Evolutionary conservation across 192 early-diverging fungal species (phyloP), one percentile per base, ranked within the genome.

Genomic region (Cetraspora pellucida): DNA sequence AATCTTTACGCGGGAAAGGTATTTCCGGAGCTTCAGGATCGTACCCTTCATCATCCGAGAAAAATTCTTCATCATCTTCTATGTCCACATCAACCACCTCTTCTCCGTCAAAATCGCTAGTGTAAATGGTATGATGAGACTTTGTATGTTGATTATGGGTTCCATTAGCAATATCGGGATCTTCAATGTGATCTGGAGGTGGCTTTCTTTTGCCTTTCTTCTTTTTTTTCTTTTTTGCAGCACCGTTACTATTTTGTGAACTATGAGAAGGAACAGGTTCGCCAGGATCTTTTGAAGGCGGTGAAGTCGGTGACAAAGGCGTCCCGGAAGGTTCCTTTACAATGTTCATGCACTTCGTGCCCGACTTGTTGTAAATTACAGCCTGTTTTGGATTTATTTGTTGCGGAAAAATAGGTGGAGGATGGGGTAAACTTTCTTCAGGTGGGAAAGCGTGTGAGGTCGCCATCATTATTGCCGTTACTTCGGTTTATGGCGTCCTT

Each of bases 11-110:
- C n/a, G 78, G 49, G 46, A 77, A 78, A 14, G 76, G 61, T 46
- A 83, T 76, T 25, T 77, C 77, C 30, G 82, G 80, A 1, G 80
- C 77, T 73, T 83, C 84, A 1, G 84, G 81, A 79, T 83, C 82
- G 77, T 85, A 85, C 0, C 72, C 74, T 25, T 85, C 84, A 63
- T 85, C 84, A 63, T 85, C 84, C 58, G 84, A 85, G 73, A 71
- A 83, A 54, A 82, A 83, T 28, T 85, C 83, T 16, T 85, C 82
- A 59, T 78, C 78, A 23, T 84, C 81, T 50, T 81, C 81, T 44
- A 65, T 11, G 10, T 65, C 63, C 9, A 43, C 63, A n/a, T 65
- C 63, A 10, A 65, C 27, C 37, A 14, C 17, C 9, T 65, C 63
- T 23, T 65, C 63, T 9, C 27, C 31, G 43, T 61, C n/a, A 16